phyloP scores from a whole-genome alignment of 1,284 basidiomycete species.

The Microbotryomycetes sp. region DNA sequence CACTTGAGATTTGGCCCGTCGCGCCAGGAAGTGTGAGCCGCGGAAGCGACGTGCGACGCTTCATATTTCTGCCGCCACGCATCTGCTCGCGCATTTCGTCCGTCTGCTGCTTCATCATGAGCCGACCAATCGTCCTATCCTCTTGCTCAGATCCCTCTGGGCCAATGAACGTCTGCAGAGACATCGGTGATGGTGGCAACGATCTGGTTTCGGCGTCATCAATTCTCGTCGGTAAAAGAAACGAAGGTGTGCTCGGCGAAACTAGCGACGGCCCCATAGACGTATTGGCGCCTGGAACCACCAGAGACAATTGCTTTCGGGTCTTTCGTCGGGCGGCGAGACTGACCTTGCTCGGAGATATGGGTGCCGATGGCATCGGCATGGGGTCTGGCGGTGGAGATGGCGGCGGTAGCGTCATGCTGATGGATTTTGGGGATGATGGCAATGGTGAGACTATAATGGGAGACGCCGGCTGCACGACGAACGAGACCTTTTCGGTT shows the following conservation, averaged over 20 bases:
- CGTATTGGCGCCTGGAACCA: conserved; percentile 14
- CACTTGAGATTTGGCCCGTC: not conserved
- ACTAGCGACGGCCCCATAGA: not conserved
- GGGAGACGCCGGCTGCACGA: not conserved
- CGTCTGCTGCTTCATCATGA: conserved; percentile 29
- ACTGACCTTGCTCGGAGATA: not conserved
- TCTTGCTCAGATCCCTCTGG: conserved; percentile 24
- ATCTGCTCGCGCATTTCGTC: conserved; percentile 33
- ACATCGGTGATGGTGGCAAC: conserved; percentile 24
- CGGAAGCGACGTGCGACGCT: conserved; percentile 24
- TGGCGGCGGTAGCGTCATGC: not conserved
- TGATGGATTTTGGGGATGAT: not conserved
- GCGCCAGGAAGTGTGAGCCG: conserved; percentile 14
- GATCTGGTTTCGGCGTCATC: conserved; percentile 25
- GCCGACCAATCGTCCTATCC: conserved; percentile 26
- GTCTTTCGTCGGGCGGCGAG: conserved; percentile 26
- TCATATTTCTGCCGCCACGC: conserved; percentile 27
- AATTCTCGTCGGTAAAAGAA: not conserved
- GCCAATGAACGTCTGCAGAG: conserved; percentile 25
- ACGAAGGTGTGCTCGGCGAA: conserved; percentile 14
- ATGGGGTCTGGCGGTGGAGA: not conserved
- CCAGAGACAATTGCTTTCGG: conserved; percentile 29
- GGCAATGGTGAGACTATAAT: too few species aligned
- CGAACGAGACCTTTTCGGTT: not conserved
- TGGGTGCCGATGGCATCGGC: not conserved